A percentile compares a stretch with the other conserved stretches of the same genome.
These are phyloP conservation scores for Vitis hybrid DNA, from an alignment of 177 flowering plant species.

Conservation along the genomic window DNA sequence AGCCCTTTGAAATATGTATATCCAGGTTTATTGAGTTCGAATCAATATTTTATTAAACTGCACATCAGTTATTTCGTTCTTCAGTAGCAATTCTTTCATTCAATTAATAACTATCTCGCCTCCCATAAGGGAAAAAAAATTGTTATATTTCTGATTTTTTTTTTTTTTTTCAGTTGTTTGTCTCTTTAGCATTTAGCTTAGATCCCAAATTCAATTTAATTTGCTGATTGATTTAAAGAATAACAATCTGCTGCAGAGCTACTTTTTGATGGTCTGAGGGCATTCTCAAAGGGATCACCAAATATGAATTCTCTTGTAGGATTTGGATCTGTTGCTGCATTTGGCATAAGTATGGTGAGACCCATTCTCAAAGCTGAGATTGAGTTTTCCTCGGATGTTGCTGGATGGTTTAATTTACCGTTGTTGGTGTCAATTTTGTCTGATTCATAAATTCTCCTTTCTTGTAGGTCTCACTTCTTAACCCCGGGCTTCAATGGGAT, in stretches of 20 bases:
- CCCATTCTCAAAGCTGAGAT: constrained; percentile 3
- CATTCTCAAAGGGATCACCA: constrained; percentile 81
- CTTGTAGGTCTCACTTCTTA: constrained; percentile 75
- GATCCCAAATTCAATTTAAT: not conserved
- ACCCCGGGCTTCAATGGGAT: constrained; percentile 88
- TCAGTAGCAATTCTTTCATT: too few relatives aligned
- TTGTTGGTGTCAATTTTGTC: not conserved
- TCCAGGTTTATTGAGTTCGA: too few relatives aligned
- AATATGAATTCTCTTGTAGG: constrained; percentile 99
- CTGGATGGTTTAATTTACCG: not conserved
- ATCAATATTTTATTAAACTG: too few relatives aligned
- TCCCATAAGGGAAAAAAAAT: too few relatives aligned
- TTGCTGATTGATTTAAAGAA: not conserved
- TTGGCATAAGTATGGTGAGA: constrained; percentile 79
- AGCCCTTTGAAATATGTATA: too few relatives aligned
- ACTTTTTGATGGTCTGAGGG: constrained; percentile 75
- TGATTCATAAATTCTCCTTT: constrained; percentile 1
- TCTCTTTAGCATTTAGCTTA: not conserved
- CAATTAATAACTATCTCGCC: too few relatives aligned
- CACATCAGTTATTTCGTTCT: too few relatives aligned
- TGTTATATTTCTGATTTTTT: too few relatives aligned
- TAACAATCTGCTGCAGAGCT: constrained; percentile 44
- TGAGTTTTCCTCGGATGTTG: not conserved
- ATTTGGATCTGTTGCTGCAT: constrained; percentile 88
- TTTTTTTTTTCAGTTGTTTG: not conserved